phyloP scores from a whole-genome alignment of 768 basidiomycete species.

The Pleurotus tuber-regium region DNA sequence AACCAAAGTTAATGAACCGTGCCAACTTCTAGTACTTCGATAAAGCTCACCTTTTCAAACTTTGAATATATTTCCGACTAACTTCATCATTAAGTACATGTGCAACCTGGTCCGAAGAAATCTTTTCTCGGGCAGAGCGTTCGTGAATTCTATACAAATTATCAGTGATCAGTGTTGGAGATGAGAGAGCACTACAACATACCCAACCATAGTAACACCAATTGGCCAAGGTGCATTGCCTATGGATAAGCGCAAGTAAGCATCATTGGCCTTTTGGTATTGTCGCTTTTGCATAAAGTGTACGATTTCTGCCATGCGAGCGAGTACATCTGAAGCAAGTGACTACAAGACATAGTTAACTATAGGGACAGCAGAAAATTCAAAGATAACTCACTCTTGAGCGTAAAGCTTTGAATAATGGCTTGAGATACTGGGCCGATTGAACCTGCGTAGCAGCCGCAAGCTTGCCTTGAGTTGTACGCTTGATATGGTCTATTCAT shows the following conservation, averaged over 20 bases:
- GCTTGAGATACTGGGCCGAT: constrained; percentile 95
- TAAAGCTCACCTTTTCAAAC: constrained; percentile 76
- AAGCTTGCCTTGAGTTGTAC: constrained; percentile 86
- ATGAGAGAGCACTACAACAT: constrained; percentile 25
- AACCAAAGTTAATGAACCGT: constrained; percentile 2
- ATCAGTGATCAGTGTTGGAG: constrained; percentile 4
- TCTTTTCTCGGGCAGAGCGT: constrained; percentile 96
- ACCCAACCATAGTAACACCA: constrained; percentile 99
- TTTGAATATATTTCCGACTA: constrained; percentile 98
- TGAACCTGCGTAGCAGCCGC: constrained; percentile 96
- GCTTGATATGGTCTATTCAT: constrained; percentile 73
- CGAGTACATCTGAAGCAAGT: constrained; percentile 81
- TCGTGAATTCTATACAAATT: constrained; percentile 78
- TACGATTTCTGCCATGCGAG: constrained; percentile 88
- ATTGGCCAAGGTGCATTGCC: constrained; percentile 99
- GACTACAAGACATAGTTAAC: constrained; percentile 53
- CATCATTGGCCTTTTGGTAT: constrained; percentile 95
- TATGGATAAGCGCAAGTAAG: constrained; percentile 94
- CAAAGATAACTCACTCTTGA: constrained; percentile 66
- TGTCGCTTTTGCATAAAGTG: constrained; percentile 95
- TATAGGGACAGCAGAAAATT: not conserved
- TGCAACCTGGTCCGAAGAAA: constrained; percentile 94
- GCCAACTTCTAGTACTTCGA: not conserved
- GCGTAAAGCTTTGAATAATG: constrained; percentile 87
- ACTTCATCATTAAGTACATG: constrained; percentile 99